Evolutionary conservation across 805 yeast species (phyloP).

Genomic region (Starmerella stellata): DNA sequence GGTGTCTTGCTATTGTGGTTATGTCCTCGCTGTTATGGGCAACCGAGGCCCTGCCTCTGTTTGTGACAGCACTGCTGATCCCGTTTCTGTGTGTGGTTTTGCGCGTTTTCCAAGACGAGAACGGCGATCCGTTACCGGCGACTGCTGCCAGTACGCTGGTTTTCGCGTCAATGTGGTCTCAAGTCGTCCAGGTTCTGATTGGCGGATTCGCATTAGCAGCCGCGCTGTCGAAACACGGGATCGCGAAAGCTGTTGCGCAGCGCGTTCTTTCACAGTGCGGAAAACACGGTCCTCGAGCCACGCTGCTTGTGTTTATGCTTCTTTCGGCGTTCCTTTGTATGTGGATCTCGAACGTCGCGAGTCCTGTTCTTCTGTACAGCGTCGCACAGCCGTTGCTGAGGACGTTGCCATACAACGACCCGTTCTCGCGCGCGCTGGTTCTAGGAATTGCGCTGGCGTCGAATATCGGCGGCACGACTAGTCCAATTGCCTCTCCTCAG

Average conservation of each 20-base stretch:
- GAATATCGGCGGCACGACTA: constrained; percentile 90
- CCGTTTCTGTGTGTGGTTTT: constrained; percentile 66
- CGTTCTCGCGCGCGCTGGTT: constrained; percentile 66
- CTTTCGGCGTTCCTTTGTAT: constrained; percentile 74
- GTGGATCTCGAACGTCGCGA: constrained; percentile 96
- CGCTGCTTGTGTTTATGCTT: constrained; percentile 63
- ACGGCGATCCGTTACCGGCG: constrained; percentile 33
- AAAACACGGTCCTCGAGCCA: constrained; percentile 51
- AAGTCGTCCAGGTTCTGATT: constrained; percentile 69
- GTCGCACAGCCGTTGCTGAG: constrained; percentile 78
- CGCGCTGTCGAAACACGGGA: constrained; percentile 74
- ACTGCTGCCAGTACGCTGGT: constrained; percentile 61
- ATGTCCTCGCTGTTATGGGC: constrained; percentile 87
- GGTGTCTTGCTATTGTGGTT: constrained; percentile 69
- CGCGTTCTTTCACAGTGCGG: constrained; percentile 69
- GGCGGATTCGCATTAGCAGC: constrained; percentile 96
- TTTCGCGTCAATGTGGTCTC: constrained; percentile 82
- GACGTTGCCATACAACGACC: constrained; percentile 60
- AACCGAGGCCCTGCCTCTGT: constrained; percentile 80
- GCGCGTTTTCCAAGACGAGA: constrained; percentile 30
- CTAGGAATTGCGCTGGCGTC: constrained; percentile 87
- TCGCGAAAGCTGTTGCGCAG: constrained; percentile 74
- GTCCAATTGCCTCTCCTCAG: constrained; percentile 95
- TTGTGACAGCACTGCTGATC: constrained; percentile 67
- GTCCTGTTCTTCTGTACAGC: constrained; percentile 84